Evolutionary conservation across 2,329 filamentous ascomycete species (phyloP), one percentile per base, ranked within the genome.

Genomic region (Thelonectria discophora): DNA sequence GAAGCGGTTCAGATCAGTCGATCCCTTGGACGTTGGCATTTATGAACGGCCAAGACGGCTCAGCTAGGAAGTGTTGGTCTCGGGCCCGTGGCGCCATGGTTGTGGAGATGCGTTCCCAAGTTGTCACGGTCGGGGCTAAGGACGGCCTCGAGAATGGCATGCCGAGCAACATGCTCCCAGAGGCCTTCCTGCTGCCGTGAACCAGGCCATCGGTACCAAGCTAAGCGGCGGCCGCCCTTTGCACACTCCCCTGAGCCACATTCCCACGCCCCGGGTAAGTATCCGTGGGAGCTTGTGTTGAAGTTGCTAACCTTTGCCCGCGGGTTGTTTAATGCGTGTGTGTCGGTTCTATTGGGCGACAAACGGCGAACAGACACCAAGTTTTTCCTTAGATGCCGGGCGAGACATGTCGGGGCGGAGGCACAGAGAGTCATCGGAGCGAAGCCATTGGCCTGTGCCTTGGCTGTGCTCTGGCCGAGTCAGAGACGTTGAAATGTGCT

Each of bases 81-180:
- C 49, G 47, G 47, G 32, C 12, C n/a, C 15, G 42, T 55, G 52
- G 52, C 58, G 47, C 40, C 18, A 40, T 49, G 32, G 50, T 53
- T 45, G 10, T 30, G 45, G 18, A 10, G 17, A 30, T 47, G 13
- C 20, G n/a, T 30, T 30, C 45, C 13, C 15, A 20, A 30, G 21
- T 27, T 24, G 20, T 47, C 24, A 47, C 13, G 11, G 9, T 17
- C 20, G 15, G 45, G 45, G 5, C 17, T 3, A 13, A 17, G 12
- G 27, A 39, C 24, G 15, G 11, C 12, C 18, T 7, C 21, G 43
- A 17, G n/a, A 42, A 42, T 17, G 5, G 17, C 17, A 42, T 42
- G 27, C 27, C 37, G n/a, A 15, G n/a, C 17, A 42, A 10, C 5
- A 5, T 17, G 6, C 40, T 20, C 9, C 7, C 40, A 43, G 17